phyloP scores from a whole-genome alignment of 2,329 filamentous ascomycete genomes.

The Davidsoniella neocaledoniae region DNA sequence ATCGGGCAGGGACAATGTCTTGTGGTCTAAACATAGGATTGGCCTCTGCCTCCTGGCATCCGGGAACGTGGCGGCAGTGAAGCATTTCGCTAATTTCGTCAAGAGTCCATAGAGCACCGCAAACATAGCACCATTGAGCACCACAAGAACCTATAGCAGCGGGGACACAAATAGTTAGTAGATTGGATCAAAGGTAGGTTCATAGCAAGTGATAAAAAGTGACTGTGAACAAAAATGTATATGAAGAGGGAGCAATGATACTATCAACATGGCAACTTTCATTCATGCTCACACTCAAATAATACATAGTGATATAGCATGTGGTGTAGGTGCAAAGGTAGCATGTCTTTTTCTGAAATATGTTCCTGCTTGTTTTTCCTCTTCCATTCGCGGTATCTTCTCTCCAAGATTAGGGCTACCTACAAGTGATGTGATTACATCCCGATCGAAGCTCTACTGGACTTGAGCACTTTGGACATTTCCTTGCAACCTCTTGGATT shows the following conservation, averaged over 20 bases:
- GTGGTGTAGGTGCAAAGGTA: too few relatives aligned
- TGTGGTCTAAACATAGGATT: constrained; percentile 4
- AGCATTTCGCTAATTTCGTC: constrained; percentile 12
- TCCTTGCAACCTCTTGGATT: constrained; percentile 20
- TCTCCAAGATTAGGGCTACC: constrained; percentile 12
- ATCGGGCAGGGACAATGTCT: neutral
- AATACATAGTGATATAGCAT: too few relatives aligned
- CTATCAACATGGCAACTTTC: neutral
- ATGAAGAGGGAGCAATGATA: neutral
- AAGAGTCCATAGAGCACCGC: constrained; percentile 18
- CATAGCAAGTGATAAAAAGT: neutral
- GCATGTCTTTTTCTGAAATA: too few relatives aligned
- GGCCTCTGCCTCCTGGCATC: constrained; percentile 1
- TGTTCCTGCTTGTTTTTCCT: too few relatives aligned
- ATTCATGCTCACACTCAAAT: neutral
- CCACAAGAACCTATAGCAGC: constrained; percentile 19
- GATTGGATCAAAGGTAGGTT: too few relatives aligned
- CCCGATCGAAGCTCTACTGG: constrained; percentile 22
- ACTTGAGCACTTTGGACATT: constrained; percentile 22
- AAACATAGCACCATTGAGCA: constrained; percentile 26
- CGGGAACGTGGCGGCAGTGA: constrained; percentile 1
- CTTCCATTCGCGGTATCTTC: too few relatives aligned
- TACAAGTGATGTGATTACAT: constrained; percentile 27
- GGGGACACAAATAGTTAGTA: neutral
- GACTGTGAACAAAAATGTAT: neutral